Evolutionary conservation across 805 yeast species (phyloP).

Genomic region (Sugiyamaella chiloensis): DNA sequence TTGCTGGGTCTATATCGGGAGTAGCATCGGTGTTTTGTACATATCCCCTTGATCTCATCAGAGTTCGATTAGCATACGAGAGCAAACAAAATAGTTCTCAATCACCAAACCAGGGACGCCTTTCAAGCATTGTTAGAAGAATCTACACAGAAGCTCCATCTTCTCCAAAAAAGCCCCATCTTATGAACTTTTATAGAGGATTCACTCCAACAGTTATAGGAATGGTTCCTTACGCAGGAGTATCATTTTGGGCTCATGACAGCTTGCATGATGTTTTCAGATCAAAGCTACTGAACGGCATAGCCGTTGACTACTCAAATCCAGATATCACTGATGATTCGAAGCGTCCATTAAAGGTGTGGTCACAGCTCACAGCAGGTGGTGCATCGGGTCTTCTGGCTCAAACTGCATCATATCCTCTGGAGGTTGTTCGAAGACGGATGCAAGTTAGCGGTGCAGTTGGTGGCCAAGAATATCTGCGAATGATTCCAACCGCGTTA

Average conservation of each 20-base stretch:
- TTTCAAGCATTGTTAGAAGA: conserved; percentile 27
- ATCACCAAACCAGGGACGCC: conserved; percentile 21
- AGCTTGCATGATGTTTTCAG: conserved; percentile 81
- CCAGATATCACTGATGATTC: conserved; percentile 17
- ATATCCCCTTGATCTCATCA: conserved; percentile 84
- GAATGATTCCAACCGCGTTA: conserved; percentile 37
- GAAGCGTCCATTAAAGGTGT: conserved; percentile 65
- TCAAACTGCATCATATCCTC: conserved; percentile 95
- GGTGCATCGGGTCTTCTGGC: conserved; percentile 95
- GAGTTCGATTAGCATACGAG: conserved; percentile 90
- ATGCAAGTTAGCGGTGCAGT: conserved; percentile 91
- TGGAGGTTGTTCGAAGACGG: conserved; percentile 90
- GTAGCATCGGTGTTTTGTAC: conserved; percentile 82
- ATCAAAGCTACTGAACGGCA: conserved; percentile 49
- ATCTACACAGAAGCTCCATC: conserved; percentile 32
- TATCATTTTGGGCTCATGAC: conserved; percentile 93
- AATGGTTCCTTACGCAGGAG: conserved; percentile 98
- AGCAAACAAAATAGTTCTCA: neutral
- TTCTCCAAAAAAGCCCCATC: conserved; percentile 17
- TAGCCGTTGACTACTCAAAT: conserved; percentile 34
- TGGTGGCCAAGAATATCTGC: conserved; percentile 40
- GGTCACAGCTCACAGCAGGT: conserved; percentile 94
- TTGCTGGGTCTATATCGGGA: conserved; percentile 91
- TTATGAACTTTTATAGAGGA: conserved; percentile 85
- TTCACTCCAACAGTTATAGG: conserved; percentile 92